phyloP scores from a whole-genome alignment of 2,329 filamentous ascomycete genomes.

The Aspergillus sp. region DNA sequence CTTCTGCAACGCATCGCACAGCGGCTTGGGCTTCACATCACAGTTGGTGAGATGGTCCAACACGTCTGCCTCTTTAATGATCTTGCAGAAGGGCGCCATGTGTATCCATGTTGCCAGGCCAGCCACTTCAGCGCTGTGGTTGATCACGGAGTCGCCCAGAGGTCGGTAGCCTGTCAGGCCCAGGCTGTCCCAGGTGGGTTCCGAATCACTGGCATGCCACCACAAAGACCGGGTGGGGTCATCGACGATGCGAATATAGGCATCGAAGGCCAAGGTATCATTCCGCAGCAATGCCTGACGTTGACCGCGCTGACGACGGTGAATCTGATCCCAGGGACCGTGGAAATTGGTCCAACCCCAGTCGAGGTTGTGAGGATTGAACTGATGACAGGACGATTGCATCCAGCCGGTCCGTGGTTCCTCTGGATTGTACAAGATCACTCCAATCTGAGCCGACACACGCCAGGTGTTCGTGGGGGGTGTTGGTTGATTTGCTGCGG shows the following conservation, averaged over 20 bases:
- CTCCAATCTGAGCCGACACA: constrained; percentile 58
- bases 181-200: constrained; percentile 55
- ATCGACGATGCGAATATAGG: constrained; percentile 59
- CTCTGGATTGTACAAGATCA: constrained; percentile 62
- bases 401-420: constrained; percentile 59
- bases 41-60: constrained; percentile 47
- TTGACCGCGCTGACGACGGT: constrained; percentile 55
- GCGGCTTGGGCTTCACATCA: constrained; percentile 47
- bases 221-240: constrained; percentile 61
- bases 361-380: constrained; percentile 56
- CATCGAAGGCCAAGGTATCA: constrained; percentile 61
- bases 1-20: constrained; percentile 51
- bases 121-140: constrained; percentile 50
- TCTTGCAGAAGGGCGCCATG: constrained; percentile 56
- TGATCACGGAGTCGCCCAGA: constrained; percentile 44
- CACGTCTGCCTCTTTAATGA: constrained; percentile 51
- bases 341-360: constrained; percentile 65
- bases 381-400: constrained; percentile 58
- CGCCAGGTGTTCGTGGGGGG: constrained; percentile 36
- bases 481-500: constrained; percentile 10
- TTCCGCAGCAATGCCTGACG: constrained; percentile 58
- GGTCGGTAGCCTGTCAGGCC: constrained; percentile 57
- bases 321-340: constrained; percentile 57
- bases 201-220: constrained; percentile 56
- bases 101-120: constrained; percentile 59